Evolutionary conservation across 73 alveolate species (phyloP).

Genomic region (Diophrys appendiculata): DNA sequence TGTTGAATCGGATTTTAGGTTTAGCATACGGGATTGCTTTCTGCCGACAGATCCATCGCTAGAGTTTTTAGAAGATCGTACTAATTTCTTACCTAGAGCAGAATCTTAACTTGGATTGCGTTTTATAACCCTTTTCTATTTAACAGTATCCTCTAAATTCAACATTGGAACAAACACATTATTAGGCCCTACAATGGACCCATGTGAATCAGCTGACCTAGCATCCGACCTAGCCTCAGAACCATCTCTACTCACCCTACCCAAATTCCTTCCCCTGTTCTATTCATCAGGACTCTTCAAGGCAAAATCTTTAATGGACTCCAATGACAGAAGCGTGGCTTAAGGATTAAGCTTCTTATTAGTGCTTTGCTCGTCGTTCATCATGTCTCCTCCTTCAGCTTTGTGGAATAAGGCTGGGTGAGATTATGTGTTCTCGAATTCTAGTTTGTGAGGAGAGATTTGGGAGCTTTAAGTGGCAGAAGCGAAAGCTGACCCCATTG

Average conservation of each 20-base stretch:
- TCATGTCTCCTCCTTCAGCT: not conserved
- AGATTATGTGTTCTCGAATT: not conserved
- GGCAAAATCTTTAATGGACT: not conserved
- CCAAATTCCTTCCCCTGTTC: not conserved
- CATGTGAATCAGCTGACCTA: constrained; percentile 14
- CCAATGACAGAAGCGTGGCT: not conserved
- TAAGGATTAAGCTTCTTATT: not conserved
- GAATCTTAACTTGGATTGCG: not conserved
- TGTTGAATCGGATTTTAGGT: too few relatives aligned
- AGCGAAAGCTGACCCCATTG: too few relatives aligned
- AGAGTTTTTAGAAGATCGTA: not conserved
- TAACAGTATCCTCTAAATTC: constrained; percentile 47
- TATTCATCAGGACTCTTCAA: too few relatives aligned
- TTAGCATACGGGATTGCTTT: not conserved
- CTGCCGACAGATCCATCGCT: not conserved
- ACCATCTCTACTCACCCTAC: not conserved
- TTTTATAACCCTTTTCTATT: not conserved
- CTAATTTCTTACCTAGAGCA: not conserved
- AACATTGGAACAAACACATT: constrained; percentile 51
- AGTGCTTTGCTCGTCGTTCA: not conserved
- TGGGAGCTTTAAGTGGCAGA: too few relatives aligned
- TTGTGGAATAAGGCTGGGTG: not conserved
- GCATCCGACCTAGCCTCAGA: constrained; percentile 6
- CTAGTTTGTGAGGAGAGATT: not conserved
- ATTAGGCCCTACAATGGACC: constrained; percentile 47